phyloP scores from a whole-genome alignment of 352 stramenopile species.

The Thraustochytrium sp. region DNA sequence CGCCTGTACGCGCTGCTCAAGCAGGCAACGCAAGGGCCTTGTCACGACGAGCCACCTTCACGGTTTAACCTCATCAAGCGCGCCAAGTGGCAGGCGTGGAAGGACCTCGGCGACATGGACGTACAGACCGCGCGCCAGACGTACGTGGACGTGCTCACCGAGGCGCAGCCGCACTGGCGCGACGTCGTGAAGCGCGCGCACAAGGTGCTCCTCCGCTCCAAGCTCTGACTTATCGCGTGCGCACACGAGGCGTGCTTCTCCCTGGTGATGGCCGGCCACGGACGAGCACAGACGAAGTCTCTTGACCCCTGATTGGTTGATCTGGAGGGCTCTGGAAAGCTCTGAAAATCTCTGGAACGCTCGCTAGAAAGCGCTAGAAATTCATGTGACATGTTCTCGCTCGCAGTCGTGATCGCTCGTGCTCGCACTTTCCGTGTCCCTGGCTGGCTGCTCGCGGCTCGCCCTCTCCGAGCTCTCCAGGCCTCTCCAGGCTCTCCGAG shows the following conservation, averaged over 20 bases:
- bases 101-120: neutral
- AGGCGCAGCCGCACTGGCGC: neutral
- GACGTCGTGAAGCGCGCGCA: neutral
- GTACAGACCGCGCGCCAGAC: neutral
- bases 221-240: neutral
- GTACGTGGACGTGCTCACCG: neutral
- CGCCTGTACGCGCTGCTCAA: neutral
- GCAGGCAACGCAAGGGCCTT: constrained; percentile 6
- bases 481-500: too few relatives aligned
- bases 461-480: too few relatives aligned
- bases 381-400: too few relatives aligned
- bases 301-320: too few relatives aligned
- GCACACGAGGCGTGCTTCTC: neutral
- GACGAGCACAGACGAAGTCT: neutral
- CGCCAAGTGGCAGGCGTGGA: neutral
- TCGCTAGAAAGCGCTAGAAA: too few relatives aligned
- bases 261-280: neutral
- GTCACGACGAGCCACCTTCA: neutral
- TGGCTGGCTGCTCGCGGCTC: too few relatives aligned
- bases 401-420: too few relatives aligned
- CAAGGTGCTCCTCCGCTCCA: neutral
- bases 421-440: too few relatives aligned
- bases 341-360: too few relatives aligned
- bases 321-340: too few relatives aligned
- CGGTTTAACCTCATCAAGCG: neutral